Evolutionary conservation across 2,329 filamentous ascomycete species (phyloP), one percentile per base, ranked within the genome.

Genomic region (Colletotrichum gigasporum): DNA sequence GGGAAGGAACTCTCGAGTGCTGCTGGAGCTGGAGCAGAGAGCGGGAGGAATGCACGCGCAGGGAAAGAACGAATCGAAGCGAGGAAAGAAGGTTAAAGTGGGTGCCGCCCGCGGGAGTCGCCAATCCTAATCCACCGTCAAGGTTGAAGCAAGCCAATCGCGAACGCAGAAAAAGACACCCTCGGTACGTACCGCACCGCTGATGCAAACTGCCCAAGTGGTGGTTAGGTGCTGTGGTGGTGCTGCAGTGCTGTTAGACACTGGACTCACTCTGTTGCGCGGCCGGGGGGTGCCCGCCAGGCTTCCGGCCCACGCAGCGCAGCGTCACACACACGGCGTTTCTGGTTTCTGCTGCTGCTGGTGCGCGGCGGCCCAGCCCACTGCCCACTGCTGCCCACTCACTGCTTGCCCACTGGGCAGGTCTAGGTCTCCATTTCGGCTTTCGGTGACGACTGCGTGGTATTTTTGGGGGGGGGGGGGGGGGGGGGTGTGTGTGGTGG

Each of bases 51-150:
- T 16, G 30, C 45, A 32, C 20, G n/a, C 16, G 18, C 32, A 14
- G 28, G 26, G 20, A 35, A 55, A 18, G 52, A 55, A 48, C 41
- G 54, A 64, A 64, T 64, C 48, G 61, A 64, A 52, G 45, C 34
- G 41, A 60, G 54, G 45, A 64, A 61, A 64, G 61, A 64, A 64
- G 61, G 47, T 64, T 64, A 44, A 61, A 54, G 61, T 60, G 61
- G 61, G 22, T 44, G 41, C 41, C 34, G 48, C 34, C 58, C 55
- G 32, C 39, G 39, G 37, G 42, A 35, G 22, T 35, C 22, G 39
- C 30, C 30, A 22, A 22, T 12, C 35, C 11, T 4, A 18, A 50
- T 11, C 16, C 26, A 28, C 44, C 44, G 14, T 28, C 47, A n/a
- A n/a, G n/a, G n/a, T n/a, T n/a, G n/a, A n/a, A n/a, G n/a, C 47